phyloP scores from a whole-genome alignment of 2,329 filamentous ascomycete genomes.

The Aspergillus spinulosporus region DNA sequence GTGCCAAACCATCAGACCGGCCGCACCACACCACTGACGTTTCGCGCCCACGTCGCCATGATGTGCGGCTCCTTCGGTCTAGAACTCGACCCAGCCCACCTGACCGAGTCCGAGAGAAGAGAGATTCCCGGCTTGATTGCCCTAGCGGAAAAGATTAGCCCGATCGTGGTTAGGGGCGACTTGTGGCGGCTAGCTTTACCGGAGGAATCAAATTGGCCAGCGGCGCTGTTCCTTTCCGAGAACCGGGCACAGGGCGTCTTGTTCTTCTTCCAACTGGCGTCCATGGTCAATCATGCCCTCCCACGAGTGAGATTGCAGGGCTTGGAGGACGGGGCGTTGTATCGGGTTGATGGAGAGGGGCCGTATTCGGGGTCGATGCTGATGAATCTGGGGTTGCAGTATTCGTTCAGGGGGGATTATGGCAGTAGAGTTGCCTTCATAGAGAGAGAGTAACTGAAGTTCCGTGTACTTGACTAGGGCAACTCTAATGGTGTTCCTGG shows the following conservation, averaged over 20 bases:
- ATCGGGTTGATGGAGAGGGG: constrained; percentile 54
- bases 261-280: constrained; percentile 62
- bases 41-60: constrained; percentile 66
- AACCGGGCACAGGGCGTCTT: constrained; percentile 54
- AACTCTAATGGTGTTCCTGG: too few species aligned
- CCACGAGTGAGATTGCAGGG: constrained; percentile 59
- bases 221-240: constrained; percentile 58
- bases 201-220: constrained; percentile 62
- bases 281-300: constrained; percentile 54
- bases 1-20: constrained; percentile 60
- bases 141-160: constrained; percentile 58
- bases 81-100: constrained; percentile 57
- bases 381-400: constrained; percentile 63
- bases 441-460: constrained; percentile 42
- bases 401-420: constrained; percentile 55
- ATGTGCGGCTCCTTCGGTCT: constrained; percentile 69
- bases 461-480: too few species aligned
- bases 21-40: constrained; percentile 57
- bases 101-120: constrained; percentile 43
- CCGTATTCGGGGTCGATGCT: constrained; percentile 60
- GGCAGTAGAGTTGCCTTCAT: constrained; percentile 59
- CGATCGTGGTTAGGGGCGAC: constrained; percentile 59
- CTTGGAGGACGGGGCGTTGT: constrained; percentile 55
- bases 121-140: constrained; percentile 57
- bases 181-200: constrained; percentile 62